Evolutionary conservation across 306 rosid genomes (phyloP).

Genomic region (Gastrolobium bilobum): DNA sequence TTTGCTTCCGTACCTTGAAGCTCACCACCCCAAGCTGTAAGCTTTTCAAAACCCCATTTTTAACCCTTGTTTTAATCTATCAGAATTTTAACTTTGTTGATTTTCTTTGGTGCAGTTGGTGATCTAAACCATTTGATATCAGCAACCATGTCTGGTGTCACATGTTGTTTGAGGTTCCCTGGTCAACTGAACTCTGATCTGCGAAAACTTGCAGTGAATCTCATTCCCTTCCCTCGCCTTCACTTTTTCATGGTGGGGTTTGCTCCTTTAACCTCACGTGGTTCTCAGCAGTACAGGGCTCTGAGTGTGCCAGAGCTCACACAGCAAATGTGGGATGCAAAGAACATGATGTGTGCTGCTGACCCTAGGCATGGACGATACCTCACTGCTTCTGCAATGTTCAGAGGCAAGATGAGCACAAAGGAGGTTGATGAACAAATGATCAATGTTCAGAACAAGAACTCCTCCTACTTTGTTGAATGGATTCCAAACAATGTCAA

Average conservation of each 20-base stretch:
- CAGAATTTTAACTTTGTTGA: background rate
- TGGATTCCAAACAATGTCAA: conserved; percentile 89
- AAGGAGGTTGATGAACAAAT: conserved; percentile 86
- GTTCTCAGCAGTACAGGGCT: conserved; percentile 80
- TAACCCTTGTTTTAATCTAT: background rate
- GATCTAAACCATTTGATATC: conserved; percentile 84
- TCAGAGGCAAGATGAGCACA: conserved; percentile 84
- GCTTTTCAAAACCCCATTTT: background rate
- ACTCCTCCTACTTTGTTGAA: conserved; percentile 58
- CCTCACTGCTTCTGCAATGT: conserved; percentile 80
- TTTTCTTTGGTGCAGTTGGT: conserved; percentile 60
- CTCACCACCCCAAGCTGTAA: conserved; percentile 88
- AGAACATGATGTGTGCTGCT: conserved; percentile 76
- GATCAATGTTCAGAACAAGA: conserved; percentile 81
- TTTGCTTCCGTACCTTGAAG: conserved; percentile 85
- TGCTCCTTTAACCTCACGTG: conserved; percentile 80
- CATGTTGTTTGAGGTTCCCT: conserved; percentile 85
- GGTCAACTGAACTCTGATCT: conserved; percentile 75
- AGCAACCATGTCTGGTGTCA: conserved; percentile 90
- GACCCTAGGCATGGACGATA: conserved; percentile 82
- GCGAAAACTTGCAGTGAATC: conserved; percentile 54
- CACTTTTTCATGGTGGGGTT: conserved; percentile 62
- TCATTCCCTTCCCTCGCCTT: conserved; percentile 58
- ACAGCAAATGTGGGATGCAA: conserved; percentile 88
- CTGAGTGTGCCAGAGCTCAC: conserved; percentile 83